Base-by-base conservation (phyloP, 2,329 filamentous ascomycete genomes). In the Pezicula radicicola region DNA sequence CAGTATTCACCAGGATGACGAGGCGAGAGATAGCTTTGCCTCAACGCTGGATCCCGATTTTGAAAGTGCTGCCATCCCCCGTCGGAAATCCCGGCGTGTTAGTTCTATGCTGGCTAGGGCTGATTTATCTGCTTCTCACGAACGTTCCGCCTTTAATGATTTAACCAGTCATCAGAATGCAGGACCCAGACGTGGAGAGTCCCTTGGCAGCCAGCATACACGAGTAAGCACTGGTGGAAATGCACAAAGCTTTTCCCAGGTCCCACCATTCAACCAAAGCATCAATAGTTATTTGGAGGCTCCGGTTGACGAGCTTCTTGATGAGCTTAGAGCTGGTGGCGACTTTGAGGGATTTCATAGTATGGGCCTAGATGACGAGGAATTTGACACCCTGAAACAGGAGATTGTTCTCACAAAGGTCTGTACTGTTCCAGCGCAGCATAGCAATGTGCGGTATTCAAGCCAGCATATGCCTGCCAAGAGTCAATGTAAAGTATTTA, bases 31-130 rank as follows among this genome's bases (percentile, higher is more conserved):
- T 40, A 85, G 89, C 57, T 74, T 90, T 41, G 87, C 85, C 3
- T 79, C 87, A 3, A 83, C 87, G 1, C 71, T 93, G n/a, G 88
- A 89, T 50, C 80, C 88, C 40, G 87, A 91, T 51, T 79, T 78
- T 48, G 75, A 79, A 50, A 75, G 72, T 10, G 66, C 69, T n/a
- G 75, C 77, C 15, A 75, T 75, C 12, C 78, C 77, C 0, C 73
- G 83, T 48, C 75, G 83, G 53, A 83, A 82, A 55, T 87, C 83
- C 16, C 84, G 94, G 41, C 83, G 94, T 47, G 88, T 97, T 25
- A 99, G 94, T 72, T 97, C 93, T 15, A 81, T 96, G 71, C 77
- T 97, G 49, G 92, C 92, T 15, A 81, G 93, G 62, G 88, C 89
- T 30, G 93, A 97, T 66, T 75, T 97, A 18, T 93, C 90, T 0